A percentile compares a stretch with the other conserved stretches of the same genome.
Evolutionary conservation across 768 basidiomycete species (phyloP).

Genomic region (Heimioporus sp.): DNA sequence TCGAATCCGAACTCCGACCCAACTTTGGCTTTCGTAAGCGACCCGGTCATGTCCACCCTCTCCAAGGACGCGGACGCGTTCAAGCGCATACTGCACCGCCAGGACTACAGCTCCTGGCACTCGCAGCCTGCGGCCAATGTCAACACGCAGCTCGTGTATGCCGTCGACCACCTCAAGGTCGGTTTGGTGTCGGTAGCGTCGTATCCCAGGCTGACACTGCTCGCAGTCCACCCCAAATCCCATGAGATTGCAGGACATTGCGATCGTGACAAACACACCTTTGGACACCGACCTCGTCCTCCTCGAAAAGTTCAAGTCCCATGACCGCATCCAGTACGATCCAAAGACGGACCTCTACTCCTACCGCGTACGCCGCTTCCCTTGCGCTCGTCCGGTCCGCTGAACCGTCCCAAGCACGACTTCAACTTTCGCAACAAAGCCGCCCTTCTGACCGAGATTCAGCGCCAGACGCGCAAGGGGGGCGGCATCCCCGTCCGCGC

Average conservation of each 20-base stretch:
- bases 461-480: constrained; percentile 78
- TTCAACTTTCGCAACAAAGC: constrained; percentile 84
- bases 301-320: constrained; percentile 77
- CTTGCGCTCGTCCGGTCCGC: not conserved
- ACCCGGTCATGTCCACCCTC: constrained; percentile 56
- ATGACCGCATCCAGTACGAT: constrained; percentile 78
- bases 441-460: constrained; percentile 80
- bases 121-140: constrained; percentile 86
- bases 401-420: constrained; percentile 59
- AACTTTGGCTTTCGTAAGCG: constrained; percentile 26
- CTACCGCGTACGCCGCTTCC: constrained; percentile 62
- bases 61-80: constrained; percentile 71
- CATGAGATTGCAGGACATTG: constrained; percentile 85
- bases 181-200: constrained; percentile 4
- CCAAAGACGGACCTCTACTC: constrained; percentile 83
- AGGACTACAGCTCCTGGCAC: constrained; percentile 77
- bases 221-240: constrained; percentile 66
- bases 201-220: constrained; percentile 4
- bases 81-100: constrained; percentile 60
- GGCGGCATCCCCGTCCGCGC: constrained; percentile 82
- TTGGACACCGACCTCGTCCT: constrained; percentile 69
- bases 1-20: constrained; percentile 22
- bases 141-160: constrained; percentile 86
- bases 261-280: constrained; percentile 76
- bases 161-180: constrained; percentile 80